Conservation (phyloP, 805 yeast genomes). For the Starmera amethionina region DNA sequence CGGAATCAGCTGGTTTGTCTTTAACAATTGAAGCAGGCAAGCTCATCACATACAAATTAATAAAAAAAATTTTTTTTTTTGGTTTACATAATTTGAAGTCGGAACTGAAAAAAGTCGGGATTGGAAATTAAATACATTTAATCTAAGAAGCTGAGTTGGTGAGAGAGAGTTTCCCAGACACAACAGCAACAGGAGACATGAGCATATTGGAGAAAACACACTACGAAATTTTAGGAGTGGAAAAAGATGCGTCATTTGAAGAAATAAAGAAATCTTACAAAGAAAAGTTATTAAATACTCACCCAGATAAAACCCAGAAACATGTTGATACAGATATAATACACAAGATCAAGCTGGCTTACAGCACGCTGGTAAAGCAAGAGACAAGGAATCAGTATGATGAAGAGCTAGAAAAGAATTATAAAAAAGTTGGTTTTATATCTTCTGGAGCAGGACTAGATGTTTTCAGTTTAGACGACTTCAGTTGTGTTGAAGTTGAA, state of each 20-base stretch:
- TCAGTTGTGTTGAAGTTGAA: slow-evolving; percentile 29
- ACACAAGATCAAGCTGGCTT: slow-evolving; percentile 53
- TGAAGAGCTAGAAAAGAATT: slow-evolving; percentile 23
- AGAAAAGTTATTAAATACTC: slow-evolving; percentile 45
- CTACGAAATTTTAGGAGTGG: slow-evolving; percentile 52
- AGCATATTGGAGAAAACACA: slow-evolving; percentile 18
- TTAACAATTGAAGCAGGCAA: neutral
- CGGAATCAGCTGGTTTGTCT: neutral
- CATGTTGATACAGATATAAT: slow-evolving; percentile 18
- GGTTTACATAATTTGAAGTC: neutral
- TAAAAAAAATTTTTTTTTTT: neutral
- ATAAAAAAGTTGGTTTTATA: slow-evolving; percentile 23
- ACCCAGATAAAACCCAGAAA: slow-evolving; percentile 63
- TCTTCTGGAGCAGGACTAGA: slow-evolving; percentile 63
- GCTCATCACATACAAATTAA: slow-evolving; percentile 1
- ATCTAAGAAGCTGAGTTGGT: too few species aligned
- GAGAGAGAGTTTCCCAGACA: too few species aligned
- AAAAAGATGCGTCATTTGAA: slow-evolving; percentile 22
- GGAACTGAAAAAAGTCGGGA: neutral
- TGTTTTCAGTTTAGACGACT: slow-evolving; percentile 52
- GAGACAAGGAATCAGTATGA: slow-evolving; percentile 42
- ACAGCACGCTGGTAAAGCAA: slow-evolving; percentile 38
- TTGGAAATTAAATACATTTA: neutral
- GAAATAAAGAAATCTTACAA: slow-evolving; percentile 59
- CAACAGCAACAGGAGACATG: too few species aligned